These are phyloP conservation scores for Erodium trifolium DNA, from an alignment of 441 rosid genomes.

Conservation along the genomic window DNA sequence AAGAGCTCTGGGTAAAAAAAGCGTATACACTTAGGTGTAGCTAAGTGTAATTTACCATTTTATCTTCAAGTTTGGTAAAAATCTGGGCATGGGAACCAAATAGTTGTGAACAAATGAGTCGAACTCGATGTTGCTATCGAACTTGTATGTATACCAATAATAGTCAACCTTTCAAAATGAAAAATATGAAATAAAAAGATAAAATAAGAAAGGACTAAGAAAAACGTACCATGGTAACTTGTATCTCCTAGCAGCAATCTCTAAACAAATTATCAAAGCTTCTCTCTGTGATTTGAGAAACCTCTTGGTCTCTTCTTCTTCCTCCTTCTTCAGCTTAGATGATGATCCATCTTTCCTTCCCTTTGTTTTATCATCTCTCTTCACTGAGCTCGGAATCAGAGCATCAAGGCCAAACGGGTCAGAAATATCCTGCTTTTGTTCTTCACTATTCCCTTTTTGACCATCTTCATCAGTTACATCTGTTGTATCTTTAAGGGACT, in stretches of 20 bases:
- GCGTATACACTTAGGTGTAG: too few species aligned
- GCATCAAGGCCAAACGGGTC: constrained; percentile 95
- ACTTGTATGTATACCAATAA: too few species aligned
- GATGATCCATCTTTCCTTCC: constrained; percentile 38
- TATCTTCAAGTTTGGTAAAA: too few species aligned
- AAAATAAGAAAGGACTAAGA: background rate
- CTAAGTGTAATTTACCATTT: too few species aligned
- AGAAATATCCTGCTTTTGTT: constrained; percentile 34
- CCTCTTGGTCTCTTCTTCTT: constrained; percentile 50
- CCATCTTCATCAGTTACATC: constrained; percentile 26
- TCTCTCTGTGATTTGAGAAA: constrained; percentile 68
- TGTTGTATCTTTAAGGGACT: constrained; percentile 41
- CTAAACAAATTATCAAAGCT: constrained; percentile 72
- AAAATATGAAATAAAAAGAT: background rate
- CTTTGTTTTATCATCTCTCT: constrained; percentile 52
- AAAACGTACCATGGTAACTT: constrained; percentile 61
- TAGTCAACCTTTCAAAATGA: background rate
- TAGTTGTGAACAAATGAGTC: too few species aligned
- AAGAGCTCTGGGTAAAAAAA: too few species aligned
- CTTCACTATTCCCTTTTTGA: constrained; percentile 32
- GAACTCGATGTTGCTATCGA: too few species aligned
- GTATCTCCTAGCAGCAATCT: constrained; percentile 82
- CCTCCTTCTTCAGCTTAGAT: constrained; percentile 31
- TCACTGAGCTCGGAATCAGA: constrained; percentile 40
- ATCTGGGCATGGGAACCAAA: too few species aligned